These are phyloP conservation scores for Ruellia speciosa DNA, from an alignment of 305 asterid genomes.

Conservation along the genomic window DNA sequence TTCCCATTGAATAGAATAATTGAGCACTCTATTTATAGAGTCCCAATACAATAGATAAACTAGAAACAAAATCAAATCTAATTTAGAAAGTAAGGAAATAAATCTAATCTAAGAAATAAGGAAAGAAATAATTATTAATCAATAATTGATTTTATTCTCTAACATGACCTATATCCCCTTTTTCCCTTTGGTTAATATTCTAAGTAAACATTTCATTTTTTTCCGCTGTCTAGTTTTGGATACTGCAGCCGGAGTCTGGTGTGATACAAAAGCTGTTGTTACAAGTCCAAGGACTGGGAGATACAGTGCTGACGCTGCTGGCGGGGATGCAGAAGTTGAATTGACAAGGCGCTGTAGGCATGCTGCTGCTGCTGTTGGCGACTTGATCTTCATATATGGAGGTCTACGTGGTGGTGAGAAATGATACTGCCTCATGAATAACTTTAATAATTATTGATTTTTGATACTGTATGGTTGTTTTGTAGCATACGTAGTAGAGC, in stretches of 20 bases:
- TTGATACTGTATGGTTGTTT: slow-evolving; percentile 10
- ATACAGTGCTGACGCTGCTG: slow-evolving; percentile 98
- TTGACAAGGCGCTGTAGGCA: slow-evolving; percentile 94
- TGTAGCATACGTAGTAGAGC: neutral
- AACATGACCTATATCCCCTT: too few relatives aligned
- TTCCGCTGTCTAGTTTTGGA: slow-evolving; percentile 59
- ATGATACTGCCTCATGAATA: slow-evolving; percentile 17
- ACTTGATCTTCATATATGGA: slow-evolving; percentile 89
- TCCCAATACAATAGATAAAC: too few relatives aligned
- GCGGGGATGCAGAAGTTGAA: slow-evolving; percentile 97
- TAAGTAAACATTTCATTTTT: slow-evolving; percentile 10
- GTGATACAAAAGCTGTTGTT: slow-evolving; percentile 89
- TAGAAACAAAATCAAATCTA: too few relatives aligned
- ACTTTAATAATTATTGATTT: slow-evolving; percentile 7
- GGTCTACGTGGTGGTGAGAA: slow-evolving; percentile 98
- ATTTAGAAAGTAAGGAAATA: too few relatives aligned
- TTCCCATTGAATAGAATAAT: too few relatives aligned
- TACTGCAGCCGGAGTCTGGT: slow-evolving; percentile 99
- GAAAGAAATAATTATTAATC: too few relatives aligned
- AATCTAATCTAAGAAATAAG: too few relatives aligned
- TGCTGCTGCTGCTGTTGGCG: slow-evolving; percentile 97
- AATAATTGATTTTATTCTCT: too few relatives aligned
- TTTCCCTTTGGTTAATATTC: slow-evolving; percentile 11
- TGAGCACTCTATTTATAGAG: too few relatives aligned
- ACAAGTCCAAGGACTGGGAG: slow-evolving; percentile 92